phyloP scores from a whole-genome alignment of 108 stramenopile genomes.

The Craspedostauros australis region DNA sequence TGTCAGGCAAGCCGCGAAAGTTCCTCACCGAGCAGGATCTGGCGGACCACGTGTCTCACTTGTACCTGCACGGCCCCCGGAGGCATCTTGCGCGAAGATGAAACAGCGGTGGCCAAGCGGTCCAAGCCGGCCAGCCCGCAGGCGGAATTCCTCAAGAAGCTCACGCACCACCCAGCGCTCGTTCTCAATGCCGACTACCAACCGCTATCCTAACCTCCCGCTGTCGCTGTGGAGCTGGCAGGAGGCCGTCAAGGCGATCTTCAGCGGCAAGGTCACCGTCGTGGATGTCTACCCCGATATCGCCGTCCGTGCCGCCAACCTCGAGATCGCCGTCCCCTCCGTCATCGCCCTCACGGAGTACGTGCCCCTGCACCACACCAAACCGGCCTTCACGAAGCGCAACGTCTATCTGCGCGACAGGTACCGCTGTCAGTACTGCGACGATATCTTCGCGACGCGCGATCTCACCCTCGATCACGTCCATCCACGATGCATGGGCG shows the following conservation, averaged over 20 bases:
- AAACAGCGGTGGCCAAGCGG: background rate
- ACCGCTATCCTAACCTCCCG: slow-evolving; percentile 50
- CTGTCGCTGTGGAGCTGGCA: slow-evolving; percentile 81
- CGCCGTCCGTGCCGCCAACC: slow-evolving; percentile 58
- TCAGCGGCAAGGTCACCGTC: slow-evolving; percentile 73
- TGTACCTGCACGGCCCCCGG: slow-evolving; percentile 2
- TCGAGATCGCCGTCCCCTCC: slow-evolving; percentile 64
- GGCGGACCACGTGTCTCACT: slow-evolving; percentile 7
- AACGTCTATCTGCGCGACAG: slow-evolving; percentile 84
- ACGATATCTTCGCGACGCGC: slow-evolving; percentile 44
- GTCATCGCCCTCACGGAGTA: slow-evolving; percentile 82
- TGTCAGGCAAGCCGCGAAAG: no score
- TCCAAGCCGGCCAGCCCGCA: background rate
- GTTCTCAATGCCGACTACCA: slow-evolving; percentile 82
- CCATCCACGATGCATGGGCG: slow-evolving; percentile 62
- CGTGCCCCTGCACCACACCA: slow-evolving; percentile 33
- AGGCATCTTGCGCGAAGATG: background rate
- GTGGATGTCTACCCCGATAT: slow-evolving; percentile 80
- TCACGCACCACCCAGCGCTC: slow-evolving; percentile 63
- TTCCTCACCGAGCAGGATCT: no score
- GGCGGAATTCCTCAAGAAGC: slow-evolving; percentile 19
- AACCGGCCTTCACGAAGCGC: slow-evolving; percentile 73
- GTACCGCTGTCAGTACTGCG: slow-evolving; percentile 83
- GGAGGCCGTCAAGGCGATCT: slow-evolving; percentile 78
- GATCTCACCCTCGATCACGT: slow-evolving; percentile 83